Evolutionary conservation across 1,284 basidiomycete species (phyloP).

Genomic region (Volvariella surrecta): DNA sequence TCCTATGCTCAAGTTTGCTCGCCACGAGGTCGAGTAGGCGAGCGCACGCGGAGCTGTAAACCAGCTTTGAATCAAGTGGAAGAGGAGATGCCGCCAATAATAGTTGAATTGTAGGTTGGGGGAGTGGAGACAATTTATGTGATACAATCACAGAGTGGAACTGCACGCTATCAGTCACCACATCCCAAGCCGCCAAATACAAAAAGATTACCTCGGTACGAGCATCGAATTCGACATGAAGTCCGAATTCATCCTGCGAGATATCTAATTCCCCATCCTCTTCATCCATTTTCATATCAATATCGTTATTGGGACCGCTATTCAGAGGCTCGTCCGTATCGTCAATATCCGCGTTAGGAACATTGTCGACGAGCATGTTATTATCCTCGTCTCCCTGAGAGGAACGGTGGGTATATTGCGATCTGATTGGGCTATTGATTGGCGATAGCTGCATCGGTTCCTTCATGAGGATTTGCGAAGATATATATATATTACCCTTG

Average conservation of each 20-base stretch:
- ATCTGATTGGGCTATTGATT: constrained; percentile 11
- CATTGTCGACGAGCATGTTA: neutral
- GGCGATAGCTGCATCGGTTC: constrained; percentile 6
- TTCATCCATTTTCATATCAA: constrained; percentile 17
- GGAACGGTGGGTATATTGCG: neutral
- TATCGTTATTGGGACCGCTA: constrained; percentile 4
- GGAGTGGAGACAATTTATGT: constrained; percentile 33
- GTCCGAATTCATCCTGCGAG: constrained; percentile 25
- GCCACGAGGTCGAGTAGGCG: constrained; percentile 30
- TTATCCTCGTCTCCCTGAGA: neutral
- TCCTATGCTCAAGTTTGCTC: neutral
- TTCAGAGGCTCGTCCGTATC: constrained; percentile 4
- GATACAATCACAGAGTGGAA: constrained; percentile 49
- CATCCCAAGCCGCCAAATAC: neutral
- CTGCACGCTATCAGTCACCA: constrained; percentile 23
- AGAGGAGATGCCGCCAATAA: constrained; percentile 34
- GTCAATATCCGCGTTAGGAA: neutral
- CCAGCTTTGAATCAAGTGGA: constrained; percentile 16
- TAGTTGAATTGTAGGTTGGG: constrained; percentile 43
- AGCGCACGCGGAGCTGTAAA: constrained; percentile 33
- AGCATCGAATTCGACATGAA: constrained; percentile 39
- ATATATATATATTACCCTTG: no score
- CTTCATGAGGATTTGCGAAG: no score
- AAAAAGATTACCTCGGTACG: constrained; percentile 33
- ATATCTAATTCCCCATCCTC: constrained; percentile 14